Conservation (phyloP, 73 alveolate genomes). For the Paramecium bursaria region DNA sequence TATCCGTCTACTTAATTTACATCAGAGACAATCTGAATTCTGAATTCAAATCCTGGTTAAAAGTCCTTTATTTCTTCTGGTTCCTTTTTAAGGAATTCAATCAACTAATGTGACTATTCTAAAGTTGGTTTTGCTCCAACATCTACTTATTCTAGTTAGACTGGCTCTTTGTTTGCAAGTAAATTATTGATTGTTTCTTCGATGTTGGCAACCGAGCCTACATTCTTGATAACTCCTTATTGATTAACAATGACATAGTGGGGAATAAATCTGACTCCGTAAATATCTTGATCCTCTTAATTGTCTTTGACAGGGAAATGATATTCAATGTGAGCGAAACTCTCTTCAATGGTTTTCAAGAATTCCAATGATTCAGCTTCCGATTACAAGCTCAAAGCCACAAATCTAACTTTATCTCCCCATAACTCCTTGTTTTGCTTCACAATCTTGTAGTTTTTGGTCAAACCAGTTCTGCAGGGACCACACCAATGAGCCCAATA, state of each 20-base stretch:
- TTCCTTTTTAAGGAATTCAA: too few relatives aligned
- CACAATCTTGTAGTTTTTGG: background rate
- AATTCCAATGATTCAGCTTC: constrained; percentile 25
- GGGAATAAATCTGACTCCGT: constrained; percentile 44
- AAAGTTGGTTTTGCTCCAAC: too few relatives aligned
- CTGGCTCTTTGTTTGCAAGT: too few relatives aligned
- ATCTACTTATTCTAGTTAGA: too few relatives aligned
- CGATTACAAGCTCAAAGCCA: constrained; percentile 34
- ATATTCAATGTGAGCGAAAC: constrained; percentile 2
- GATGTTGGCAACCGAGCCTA: background rate
- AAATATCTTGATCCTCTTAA: background rate
- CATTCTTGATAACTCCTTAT: background rate
- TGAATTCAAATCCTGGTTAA: too few relatives aligned
- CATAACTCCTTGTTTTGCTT: constrained; percentile 50
- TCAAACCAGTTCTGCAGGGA: constrained; percentile 48
- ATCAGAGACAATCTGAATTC: too few relatives aligned
- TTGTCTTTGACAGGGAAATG: background rate
- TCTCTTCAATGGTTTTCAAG: constrained; percentile 7
- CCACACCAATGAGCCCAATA: constrained; percentile 72
- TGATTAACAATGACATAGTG: constrained; percentile 20
- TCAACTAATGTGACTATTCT: too few relatives aligned
- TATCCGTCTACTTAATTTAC: too few relatives aligned
- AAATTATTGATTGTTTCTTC: too few relatives aligned
- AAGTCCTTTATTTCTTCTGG: too few relatives aligned
- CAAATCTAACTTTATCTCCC: constrained; percentile 63